Evolutionary conservation across 441 rosid species (phyloP), one percentile per base, ranked within the genome.

Genomic region (Syzygium malaccense): DNA sequence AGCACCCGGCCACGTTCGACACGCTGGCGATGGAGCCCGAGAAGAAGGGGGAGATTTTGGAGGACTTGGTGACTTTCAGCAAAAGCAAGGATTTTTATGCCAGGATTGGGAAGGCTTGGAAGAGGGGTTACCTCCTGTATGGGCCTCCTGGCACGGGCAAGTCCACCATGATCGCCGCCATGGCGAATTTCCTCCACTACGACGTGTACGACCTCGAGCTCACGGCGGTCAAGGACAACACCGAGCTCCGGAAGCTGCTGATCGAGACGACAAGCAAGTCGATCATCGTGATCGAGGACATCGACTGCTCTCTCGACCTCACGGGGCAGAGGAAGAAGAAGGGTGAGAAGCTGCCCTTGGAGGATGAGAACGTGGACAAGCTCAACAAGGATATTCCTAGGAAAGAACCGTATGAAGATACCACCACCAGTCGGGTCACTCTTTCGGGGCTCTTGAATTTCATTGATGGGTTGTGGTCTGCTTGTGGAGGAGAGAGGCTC

Each of bases 141-240:
- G 97, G 96, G 23, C 96, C 98, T 5, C 96, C 97, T 0, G 97
- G 97, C n/a, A 95, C 97, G 0, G 97, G 97, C 25, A 96, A 96
- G 83, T 95, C 97, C 2, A 95, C 96, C 6, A 95, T 96, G 98
- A 92, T 95, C 7, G 98, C 97, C 89, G 97, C 96, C 48, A 96
- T 94, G 96, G 96, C 97, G 8, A 95, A 95, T 87, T 90, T 92
- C 90, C 89, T 95, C 89, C 94, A 93, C 88, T 96, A 95, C 60
- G 95, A 95, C 87, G 95, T 96, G 68, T 94, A 95, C 66, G 97
- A 96, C 91, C 93, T 96, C 28, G 96, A 95, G 86, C 95, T 95
- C 55, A 94, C 95, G 2, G 95, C 96, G 5, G 95, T 95, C 64
- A 91, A 92, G 91, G 93, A 94, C 92, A 95, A 95, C 80, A 91